Evolutionary conservation across 2,329 filamentous ascomycete species (phyloP), one percentile per base, ranked within the genome.

Genomic region (Neonectria magnoliae): DNA sequence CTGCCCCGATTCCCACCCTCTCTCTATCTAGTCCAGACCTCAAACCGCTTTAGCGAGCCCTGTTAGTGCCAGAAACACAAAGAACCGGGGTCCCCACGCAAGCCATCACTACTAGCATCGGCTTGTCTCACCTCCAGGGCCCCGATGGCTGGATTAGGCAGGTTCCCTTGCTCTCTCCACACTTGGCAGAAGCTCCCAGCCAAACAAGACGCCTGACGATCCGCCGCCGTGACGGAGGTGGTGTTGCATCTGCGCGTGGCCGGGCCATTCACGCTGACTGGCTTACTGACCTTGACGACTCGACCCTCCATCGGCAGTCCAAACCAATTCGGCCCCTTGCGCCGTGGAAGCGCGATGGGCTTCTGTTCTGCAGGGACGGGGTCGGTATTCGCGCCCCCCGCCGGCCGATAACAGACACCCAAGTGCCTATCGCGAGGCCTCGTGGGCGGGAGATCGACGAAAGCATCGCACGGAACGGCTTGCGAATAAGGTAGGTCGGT

Each of bases 341-440:
- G 48, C 48, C 47, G 60, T 41, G 42, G 47, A 36, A 20, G 7
- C 25, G 25, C 53, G 41, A 56, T 33, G 29, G 16, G 5, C 48
- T 33, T 51, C 48, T 51, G 29, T 33, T 51, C 29, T 51, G 29
- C 48, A 51, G 22, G 27, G 48, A 9, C 51, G n/a, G 33, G 33
- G 36, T 20, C 31, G 48, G 57, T 53, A 56, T 38, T 36, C 36
- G 33, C 29, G 3, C 22, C 27, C 20, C 42, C 33, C 52, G 48
- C 45, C 13, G 45, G 29, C 33, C 33, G 53, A 63, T 63, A 63
- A 59, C 48, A 58, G 38, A 57, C 16, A 41, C 18, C 42, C 60
- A 54, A 63, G 44, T 63, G 60, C 55, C 60, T 63, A 63, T 63
- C 60, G 48, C 55, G 25, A 20, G 48, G 14, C 55, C 60, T 59